Base-by-base conservation (phyloP, 768 basidiomycete species). In the Boletus patriciae region DNA sequence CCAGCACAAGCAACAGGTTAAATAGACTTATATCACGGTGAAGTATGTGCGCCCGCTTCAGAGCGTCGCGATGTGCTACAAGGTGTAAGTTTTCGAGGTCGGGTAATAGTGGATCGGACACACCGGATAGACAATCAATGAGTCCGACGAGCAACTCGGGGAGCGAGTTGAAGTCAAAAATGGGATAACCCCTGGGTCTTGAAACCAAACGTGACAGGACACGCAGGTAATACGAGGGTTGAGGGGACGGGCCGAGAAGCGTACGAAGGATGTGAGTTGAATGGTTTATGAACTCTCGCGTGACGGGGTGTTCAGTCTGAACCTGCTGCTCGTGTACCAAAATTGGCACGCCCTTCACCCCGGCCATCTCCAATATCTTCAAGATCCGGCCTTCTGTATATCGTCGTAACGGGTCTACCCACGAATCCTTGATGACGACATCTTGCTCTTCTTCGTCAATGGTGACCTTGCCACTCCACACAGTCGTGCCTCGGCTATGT, bases 381-480 rank as follows among this genome's bases (percentile, higher is more conserved):
- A 18, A 9, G 3, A 16, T 23, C 6, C 21, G 33, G 2, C 18
- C 31, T 31, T 31, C 31, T 6, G 47, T 31, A 7, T 31, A 55
- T 38, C 19, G 18, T 37, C 33, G 11, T 8, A 44, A 12, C 2
- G 46, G 59, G 18, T 60, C 50, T 4, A 60, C 33, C 50, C 50
- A 60, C 2, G 31, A 25, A n/a, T 60, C 55, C 19, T 60, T 60
- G 23, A 60, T 27, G 2, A 44, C 50, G 3, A 60, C 58, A 18
- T 55, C 52, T 15, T 40, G 5, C 2, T 16, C 29, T 11, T 50
- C 36, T 1, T 42, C 10, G 9, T n/a, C 9, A 7, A 21, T 49
- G 2, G 23, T 25, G 10, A 8, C 36, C 6, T 1, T 34, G 7
- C 33, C 12, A 5, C 25, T 40, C 50, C 51, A 51, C 2, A 60